These are phyloP conservation scores for Petunia axillaris DNA, from an alignment of 257 asterid genomes.

Conservation along the genomic window DNA sequence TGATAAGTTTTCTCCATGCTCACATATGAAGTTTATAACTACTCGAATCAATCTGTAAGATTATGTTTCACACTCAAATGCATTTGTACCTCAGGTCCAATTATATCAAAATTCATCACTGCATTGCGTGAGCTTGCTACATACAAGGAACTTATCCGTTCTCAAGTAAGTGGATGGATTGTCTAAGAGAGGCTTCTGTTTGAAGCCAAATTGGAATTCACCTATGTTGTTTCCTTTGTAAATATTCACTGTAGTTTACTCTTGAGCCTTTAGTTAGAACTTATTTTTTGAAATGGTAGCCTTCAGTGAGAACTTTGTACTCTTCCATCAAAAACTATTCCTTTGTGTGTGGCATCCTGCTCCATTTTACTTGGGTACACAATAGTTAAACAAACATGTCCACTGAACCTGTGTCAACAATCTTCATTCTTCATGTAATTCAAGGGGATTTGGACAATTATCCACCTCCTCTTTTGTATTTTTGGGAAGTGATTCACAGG, in stretches of 20 bases:
- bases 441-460: no score
- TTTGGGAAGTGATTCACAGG: no score
- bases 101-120: constrained; percentile 73
- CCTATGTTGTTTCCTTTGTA: background rate
- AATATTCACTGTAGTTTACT: background rate
- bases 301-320: background rate
- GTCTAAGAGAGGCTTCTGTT: no score
- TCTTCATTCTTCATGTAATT: no score
- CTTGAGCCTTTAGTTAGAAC: constrained; percentile 15
- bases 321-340: constrained; percentile 15
- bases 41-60: background rate
- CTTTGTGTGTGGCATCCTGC: background rate
- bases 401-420: constrained; percentile 9
- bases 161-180: constrained; percentile 68
- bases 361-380: background rate
- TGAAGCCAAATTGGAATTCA: background rate
- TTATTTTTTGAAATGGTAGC: no score
- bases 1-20: constrained; percentile 14
- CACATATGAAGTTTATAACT: constrained; percentile 2
- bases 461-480: no score
- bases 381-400: background rate
- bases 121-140: constrained; percentile 85
- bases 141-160: constrained; percentile 94
- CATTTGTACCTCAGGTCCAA: constrained; percentile 64
- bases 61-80: constrained; percentile 19